These are phyloP conservation scores for Calocybe cyanea DNA, from an alignment of 768 basidiomycete species.

Conservation along the genomic window DNA sequence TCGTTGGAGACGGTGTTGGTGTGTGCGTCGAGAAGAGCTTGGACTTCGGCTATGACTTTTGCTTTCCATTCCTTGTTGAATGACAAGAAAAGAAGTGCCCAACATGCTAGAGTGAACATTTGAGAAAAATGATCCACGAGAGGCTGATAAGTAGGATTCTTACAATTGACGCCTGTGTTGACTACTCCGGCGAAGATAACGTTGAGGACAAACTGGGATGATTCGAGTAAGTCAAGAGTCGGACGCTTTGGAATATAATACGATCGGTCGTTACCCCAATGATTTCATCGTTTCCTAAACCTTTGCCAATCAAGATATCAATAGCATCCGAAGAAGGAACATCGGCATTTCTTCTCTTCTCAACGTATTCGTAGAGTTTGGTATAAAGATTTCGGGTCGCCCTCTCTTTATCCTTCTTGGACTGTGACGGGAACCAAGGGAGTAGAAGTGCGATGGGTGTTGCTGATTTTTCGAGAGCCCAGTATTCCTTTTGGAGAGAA, in stretches of 20 bases:
- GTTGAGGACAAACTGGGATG: slow-evolving; percentile 25
- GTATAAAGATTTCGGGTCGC: slow-evolving; percentile 14
- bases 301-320: slow-evolving; percentile 30
- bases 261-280: slow-evolving; percentile 18
- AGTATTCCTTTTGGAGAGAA: slow-evolving; percentile 18
- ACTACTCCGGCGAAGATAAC: slow-evolving; percentile 34
- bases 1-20: slow-evolving; percentile 22
- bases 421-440: slow-evolving; percentile 19
- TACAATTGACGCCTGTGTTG: slow-evolving; percentile 32
- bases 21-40: slow-evolving; percentile 23
- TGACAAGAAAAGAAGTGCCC: slow-evolving; percentile 26
- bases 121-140: not conserved
- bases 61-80: slow-evolving; percentile 29
- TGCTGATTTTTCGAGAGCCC: slow-evolving; percentile 25
- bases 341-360: slow-evolving; percentile 17
- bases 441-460: slow-evolving; percentile 22
- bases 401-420: slow-evolving; percentile 11
- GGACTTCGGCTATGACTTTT: slow-evolving; percentile 24
- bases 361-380: slow-evolving; percentile 12
- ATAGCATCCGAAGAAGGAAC: slow-evolving; percentile 27
- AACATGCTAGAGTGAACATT: slow-evolving; percentile 25
- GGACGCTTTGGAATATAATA: not conserved
- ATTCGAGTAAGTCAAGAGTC: too few species aligned
- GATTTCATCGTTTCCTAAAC: slow-evolving; percentile 22
- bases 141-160: slow-evolving; percentile 7